These are phyloP conservation scores for Typha latifolia DNA, from an alignment of 176 grass and related monocot genomes.

Conservation along the genomic window DNA sequence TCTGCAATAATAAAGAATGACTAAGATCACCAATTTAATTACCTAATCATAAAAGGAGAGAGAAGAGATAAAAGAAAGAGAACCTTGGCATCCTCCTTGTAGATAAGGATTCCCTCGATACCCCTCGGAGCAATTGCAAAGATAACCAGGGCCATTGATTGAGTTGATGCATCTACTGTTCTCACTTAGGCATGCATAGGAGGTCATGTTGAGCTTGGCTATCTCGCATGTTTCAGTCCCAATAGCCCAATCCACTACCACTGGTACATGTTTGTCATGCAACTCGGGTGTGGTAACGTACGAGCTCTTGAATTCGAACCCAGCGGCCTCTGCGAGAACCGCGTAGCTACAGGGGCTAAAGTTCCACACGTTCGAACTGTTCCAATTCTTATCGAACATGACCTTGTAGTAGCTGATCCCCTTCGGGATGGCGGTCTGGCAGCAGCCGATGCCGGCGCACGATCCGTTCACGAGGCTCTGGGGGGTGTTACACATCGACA, in stretches of 20 bases:
- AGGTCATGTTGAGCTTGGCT: neutral
- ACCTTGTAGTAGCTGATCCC: neutral
- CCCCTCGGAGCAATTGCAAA: conserved; percentile 9
- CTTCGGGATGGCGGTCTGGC: conserved; percentile 15
- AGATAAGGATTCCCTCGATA: conserved; percentile 26
- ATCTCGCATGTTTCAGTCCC: conserved; percentile 3
- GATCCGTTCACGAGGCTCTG: neutral
- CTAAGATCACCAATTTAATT: no score
- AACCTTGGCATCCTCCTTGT: conserved; percentile 15
- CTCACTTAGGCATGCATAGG: conserved; percentile 15
- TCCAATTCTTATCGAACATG: neutral
- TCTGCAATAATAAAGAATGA: no score
- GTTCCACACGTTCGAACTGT: neutral
- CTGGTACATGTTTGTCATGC: neutral
- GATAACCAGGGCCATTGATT: conserved; percentile 5
- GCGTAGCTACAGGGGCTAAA: neutral
- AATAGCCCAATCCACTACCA: conserved; percentile 16
- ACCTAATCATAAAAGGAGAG: no score
- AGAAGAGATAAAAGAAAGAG: neutral
- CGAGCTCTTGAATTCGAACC: neutral
- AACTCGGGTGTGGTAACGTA: neutral
- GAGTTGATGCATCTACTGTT: conserved; percentile 9
- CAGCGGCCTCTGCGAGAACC: neutral
- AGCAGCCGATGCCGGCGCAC: conserved; percentile 12
- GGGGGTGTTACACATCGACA: neutral